phyloP scores from a whole-genome alignment of 371 early-diverging fungal species.

The Basidiobolus meristosporus region DNA sequence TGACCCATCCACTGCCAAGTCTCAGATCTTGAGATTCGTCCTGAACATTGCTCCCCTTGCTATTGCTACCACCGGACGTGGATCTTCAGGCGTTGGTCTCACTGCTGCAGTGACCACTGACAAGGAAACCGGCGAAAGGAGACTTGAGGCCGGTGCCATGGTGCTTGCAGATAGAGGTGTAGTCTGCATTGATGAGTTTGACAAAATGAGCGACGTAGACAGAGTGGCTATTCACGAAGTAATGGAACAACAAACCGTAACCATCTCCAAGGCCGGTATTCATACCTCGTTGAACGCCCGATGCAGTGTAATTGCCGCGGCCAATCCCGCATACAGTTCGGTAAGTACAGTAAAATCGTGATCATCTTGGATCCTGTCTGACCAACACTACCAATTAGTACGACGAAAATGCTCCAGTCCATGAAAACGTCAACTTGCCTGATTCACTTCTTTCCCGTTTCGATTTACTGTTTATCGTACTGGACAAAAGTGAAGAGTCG shows the following conservation, averaged over 20 bases:
- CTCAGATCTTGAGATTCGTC: constrained; percentile 81
- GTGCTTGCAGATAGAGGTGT: constrained; percentile 97
- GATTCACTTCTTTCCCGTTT: constrained; percentile 95
- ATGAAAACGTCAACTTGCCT: constrained; percentile 95
- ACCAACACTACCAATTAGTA: constrained; percentile 13
- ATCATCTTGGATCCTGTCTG: constrained; percentile 1
- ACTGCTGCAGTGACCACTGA: constrained; percentile 84
- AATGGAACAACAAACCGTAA: constrained; percentile 99
- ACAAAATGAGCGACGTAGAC: constrained; percentile 98
- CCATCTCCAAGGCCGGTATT: constrained; percentile 96
- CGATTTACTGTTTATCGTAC: constrained; percentile 94
- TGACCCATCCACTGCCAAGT: constrained; percentile 96
- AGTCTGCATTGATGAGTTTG: constrained; percentile 99
- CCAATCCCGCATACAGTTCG: constrained; percentile 95
- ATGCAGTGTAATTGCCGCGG: constrained; percentile 97
- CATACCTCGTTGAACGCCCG: constrained; percentile 97
- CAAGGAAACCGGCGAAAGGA: constrained; percentile 39
- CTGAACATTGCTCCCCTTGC: constrained; percentile 80
- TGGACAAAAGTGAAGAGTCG: constrained; percentile 73
- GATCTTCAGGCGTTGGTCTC: constrained; percentile 93
- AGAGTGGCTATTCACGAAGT: constrained; percentile 99
- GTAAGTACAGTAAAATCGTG: constrained; percentile 4
- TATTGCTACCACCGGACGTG: constrained; percentile 91
- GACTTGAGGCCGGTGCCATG: constrained; percentile 99
- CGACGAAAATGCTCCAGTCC: constrained; percentile 57